phyloP scores from a whole-genome alignment of 768 basidiomycete genomes.

The Rickenella mellea region DNA sequence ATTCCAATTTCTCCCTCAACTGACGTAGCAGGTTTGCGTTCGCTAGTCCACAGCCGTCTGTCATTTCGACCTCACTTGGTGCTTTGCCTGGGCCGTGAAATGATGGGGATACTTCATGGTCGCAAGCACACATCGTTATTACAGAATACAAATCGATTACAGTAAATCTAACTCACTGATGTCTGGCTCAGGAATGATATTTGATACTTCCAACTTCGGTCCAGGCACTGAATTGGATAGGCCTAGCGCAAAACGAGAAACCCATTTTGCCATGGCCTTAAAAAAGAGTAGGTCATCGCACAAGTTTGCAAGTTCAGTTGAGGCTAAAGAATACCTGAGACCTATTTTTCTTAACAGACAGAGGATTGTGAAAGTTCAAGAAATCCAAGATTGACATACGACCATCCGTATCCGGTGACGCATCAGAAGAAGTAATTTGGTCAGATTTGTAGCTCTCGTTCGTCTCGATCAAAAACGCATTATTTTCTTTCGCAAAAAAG shows the following conservation, averaged over 20 bases:
- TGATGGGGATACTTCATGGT: constrained; percentile 14
- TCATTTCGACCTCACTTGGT: constrained; percentile 30
- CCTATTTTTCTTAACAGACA: constrained; percentile 41
- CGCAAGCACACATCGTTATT: not conserved
- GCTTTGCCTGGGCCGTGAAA: constrained; percentile 13
- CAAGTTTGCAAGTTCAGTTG: too few species aligned
- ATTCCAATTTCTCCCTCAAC: constrained; percentile 23
- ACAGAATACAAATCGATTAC: not conserved
- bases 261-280: constrained; percentile 57
- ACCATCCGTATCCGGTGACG: constrained; percentile 3
- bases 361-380: constrained; percentile 45
- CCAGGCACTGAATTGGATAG: constrained; percentile 60
- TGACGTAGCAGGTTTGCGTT: constrained; percentile 27
- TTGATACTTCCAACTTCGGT: constrained; percentile 26
- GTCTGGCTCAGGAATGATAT: constrained; percentile 35
- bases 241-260: constrained; percentile 50
- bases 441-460: constrained; percentile 26
- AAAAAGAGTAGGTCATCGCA: not conserved
- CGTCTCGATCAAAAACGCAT: constrained; percentile 45
- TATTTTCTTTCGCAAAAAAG: constrained; percentile 52
- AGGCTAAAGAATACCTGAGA: constrained; percentile 14
- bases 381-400: constrained; percentile 34
- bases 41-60: constrained; percentile 44
- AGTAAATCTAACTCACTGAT: constrained; percentile 28
- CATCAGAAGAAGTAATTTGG: not conserved